Evolutionary conservation across 352 stramenopile species (phyloP), one percentile per base, ranked within the genome.

Genomic region (Globisporangium carolinianum): DNA sequence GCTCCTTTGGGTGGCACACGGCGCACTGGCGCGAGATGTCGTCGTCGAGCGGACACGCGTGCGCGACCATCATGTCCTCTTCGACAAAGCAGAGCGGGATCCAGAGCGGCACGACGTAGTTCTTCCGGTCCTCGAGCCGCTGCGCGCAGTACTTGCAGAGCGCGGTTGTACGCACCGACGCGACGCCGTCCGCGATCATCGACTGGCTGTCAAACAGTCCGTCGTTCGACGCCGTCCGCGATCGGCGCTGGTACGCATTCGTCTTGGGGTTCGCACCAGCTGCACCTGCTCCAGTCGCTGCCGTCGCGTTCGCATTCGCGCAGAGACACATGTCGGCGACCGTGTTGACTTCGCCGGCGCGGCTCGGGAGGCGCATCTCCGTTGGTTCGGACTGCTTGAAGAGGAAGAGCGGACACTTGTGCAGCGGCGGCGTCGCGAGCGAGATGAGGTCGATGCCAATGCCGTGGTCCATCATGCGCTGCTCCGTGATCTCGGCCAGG

Each of bases 381-480:
- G 71, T 75, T 55, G 85, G 59, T 63, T 89, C 74, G 2, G 81
- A 85, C n/a, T 79, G 85, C 74, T 92, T 87, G 61, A 97, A 98
- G 17, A 99, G 75, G 72, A 99, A 99, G 39, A 99, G 93, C 11
- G 97, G 97, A 7, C 94, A 97, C 49, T 98, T 97, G 72, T 99
- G 96, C 7, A 99, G 70, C 37, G 97, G 97, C 10, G 95, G 96
- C 35, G 97, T 87, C 4, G 93, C 86, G 11, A 75, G 97, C 38
- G 91, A 98, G 38, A 99, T 87, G 68, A 99, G 92, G 71, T 99
- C 97, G 61, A 98, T 98, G 41, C 97, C 97, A 61, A 99, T 98
- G 47, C 96, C 97, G 70, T 98, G 97, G 66, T 99, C 97, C 96
- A 99, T 98, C 96, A 99, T 99, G 37, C 97, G 81, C 75, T 99